Evolutionary conservation across 352 stramenopile genomes (phyloP).

Genomic region (Lagenidium giganteum): DNA sequence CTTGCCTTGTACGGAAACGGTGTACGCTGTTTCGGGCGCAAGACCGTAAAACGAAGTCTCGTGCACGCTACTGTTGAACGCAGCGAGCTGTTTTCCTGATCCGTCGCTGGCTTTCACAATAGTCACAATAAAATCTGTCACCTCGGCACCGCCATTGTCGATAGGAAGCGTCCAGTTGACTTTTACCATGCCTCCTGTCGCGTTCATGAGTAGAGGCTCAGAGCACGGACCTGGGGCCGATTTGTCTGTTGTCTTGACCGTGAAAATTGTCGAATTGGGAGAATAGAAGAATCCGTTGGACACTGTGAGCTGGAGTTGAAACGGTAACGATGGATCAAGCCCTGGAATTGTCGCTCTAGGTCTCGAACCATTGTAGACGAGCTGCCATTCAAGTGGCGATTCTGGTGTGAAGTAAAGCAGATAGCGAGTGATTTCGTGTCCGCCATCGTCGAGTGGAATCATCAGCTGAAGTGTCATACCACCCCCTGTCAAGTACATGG

Average conservation of each 20-base stretch:
- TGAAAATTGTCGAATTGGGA: conserved; percentile 26
- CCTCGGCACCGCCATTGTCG: conserved; percentile 28
- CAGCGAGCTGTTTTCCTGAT: conserved; percentile 11
- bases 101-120: conserved; percentile 23
- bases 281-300: conserved; percentile 44
- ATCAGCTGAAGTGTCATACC: conserved; percentile 39
- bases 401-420: conserved; percentile 32
- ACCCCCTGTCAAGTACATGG: conserved; percentile 28
- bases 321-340: conserved; percentile 22
- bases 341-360: conserved; percentile 27
- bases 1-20: conserved; percentile 29
- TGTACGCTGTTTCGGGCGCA: conserved; percentile 26
- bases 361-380: conserved; percentile 20
- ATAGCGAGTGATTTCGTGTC: conserved; percentile 28
- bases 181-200: conserved; percentile 43
- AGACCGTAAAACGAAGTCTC: conserved; percentile 44
- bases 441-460: conserved; percentile 43
- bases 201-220: conserved; percentile 4
- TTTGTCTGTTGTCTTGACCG: conserved; percentile 25
- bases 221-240: conserved; percentile 46
- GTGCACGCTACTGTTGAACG: neutral
- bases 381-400: conserved; percentile 21
- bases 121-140: conserved; percentile 27
- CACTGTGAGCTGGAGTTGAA: conserved; percentile 32
- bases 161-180: conserved; percentile 31